Conservation (phyloP, 2,329 filamentous ascomycete species). For the Fusarium haematococcum region DNA sequence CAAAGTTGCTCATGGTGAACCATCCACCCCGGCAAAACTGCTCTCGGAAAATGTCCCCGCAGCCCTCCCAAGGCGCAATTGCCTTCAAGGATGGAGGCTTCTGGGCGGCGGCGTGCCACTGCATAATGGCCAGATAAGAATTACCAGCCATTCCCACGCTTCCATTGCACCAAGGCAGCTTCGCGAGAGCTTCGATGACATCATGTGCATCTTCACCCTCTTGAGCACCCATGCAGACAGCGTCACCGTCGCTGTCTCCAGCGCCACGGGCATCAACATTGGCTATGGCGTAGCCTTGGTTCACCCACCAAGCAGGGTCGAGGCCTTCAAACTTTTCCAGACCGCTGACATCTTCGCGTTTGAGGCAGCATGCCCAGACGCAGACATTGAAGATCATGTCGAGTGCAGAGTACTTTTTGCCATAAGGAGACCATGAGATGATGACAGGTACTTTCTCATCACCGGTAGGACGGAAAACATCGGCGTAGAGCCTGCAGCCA, state of each 20-base stretch:
- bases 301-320: constrained; percentile 18
- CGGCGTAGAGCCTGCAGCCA: constrained; percentile 35
- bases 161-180: constrained; percentile 48
- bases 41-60: constrained; percentile 24
- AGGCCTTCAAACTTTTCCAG: constrained; percentile 27
- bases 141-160: constrained; percentile 49
- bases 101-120: constrained; percentile 34
- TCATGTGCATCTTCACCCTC: constrained; percentile 40
- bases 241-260: constrained; percentile 1
- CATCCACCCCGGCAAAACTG: constrained; percentile 26
- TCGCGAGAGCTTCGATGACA: constrained; percentile 43
- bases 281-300: constrained; percentile 14
- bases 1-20: constrained; percentile 26
- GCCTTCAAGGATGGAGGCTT: constrained; percentile 31
- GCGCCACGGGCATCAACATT: constrained; percentile 9
- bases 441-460: constrained; percentile 24
- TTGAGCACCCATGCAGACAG: constrained; percentile 27
- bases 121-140: constrained; percentile 42
- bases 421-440: constrained; percentile 36
- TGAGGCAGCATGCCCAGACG: constrained; percentile 30
- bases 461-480: constrained; percentile 16
- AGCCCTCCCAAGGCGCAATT: constrained; percentile 29
- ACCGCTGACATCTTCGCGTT: constrained; percentile 10
- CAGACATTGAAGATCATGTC: constrained; percentile 38
- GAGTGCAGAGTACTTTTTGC: constrained; percentile 36